A percentile compares a stretch with the other conserved stretches of the same genome.
phyloP scores from a whole-genome alignment of 2,329 filamentous ascomycete genomes.

The Venturia aucupariae region DNA sequence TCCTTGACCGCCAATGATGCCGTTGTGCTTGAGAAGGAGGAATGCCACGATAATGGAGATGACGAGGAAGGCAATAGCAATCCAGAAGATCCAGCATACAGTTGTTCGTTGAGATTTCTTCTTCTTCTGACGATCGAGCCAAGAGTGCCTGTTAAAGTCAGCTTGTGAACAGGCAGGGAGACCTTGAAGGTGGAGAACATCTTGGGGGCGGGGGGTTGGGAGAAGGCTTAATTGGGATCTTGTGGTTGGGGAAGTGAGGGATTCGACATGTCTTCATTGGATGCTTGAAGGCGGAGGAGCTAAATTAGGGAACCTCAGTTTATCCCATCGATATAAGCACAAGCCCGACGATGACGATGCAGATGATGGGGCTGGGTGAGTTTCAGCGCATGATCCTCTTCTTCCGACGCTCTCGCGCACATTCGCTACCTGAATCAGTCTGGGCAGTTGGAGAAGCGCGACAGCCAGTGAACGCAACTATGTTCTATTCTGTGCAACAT shows the following conservation, averaged over 20 bases:
- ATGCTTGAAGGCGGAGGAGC: not conserved
- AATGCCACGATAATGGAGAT: slow-evolving; percentile 37
- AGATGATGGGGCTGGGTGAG: slow-evolving; percentile 40
- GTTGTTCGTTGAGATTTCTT: slow-evolving; percentile 40
- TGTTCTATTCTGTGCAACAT: not conserved
- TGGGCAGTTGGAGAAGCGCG: not conserved
- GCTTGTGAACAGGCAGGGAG: not conserved
- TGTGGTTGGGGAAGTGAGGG: not conserved
- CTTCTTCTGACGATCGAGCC: slow-evolving; percentile 42
- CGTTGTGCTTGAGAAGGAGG: slow-evolving; percentile 32
- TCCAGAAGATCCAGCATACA: slow-evolving; percentile 41
- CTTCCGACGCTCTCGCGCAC: slow-evolving; percentile 44
- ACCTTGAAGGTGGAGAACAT: too few relatives aligned
- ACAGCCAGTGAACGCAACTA: not conserved
- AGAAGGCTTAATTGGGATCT: too few relatives aligned
- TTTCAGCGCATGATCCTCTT: slow-evolving; percentile 38
- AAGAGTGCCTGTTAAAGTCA: slow-evolving; percentile 35
- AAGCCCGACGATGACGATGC: slow-evolving; percentile 27
- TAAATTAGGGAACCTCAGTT: too few relatives aligned
- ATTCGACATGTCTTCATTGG: not conserved
- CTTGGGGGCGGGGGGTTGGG: too few relatives aligned
- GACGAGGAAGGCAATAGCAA: slow-evolving; percentile 35
- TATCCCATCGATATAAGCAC: too few relatives aligned
- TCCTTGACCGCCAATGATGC: slow-evolving; percentile 11
- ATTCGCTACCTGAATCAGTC: slow-evolving; percentile 30